Conservation (phyloP, 768 basidiomycete genomes). For the Boletellus emodensis region DNA sequence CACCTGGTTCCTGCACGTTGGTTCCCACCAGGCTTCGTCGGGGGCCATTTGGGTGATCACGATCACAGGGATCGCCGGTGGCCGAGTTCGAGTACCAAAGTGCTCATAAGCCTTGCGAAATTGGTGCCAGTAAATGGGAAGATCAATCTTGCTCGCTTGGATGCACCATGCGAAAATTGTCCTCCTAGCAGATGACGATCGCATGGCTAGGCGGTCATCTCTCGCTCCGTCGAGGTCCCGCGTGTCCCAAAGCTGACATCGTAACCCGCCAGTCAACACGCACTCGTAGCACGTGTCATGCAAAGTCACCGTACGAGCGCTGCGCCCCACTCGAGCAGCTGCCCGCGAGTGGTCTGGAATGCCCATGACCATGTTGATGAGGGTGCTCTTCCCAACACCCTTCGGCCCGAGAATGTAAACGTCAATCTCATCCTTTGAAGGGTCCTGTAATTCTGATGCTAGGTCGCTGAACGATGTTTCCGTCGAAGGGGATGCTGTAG, state of each 20-base stretch:
- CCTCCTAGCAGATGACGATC: not conserved
- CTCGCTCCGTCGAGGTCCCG: not conserved
- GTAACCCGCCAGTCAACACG: not conserved
- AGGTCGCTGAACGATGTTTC: no score
- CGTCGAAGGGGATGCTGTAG: no score
- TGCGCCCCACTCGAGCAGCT: not conserved
- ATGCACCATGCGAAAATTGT: not conserved
- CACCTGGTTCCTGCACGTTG: not conserved
- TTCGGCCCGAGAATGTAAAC: not conserved
- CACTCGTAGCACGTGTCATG: not conserved
- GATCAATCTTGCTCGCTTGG: not conserved
- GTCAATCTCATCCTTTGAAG: not conserved
- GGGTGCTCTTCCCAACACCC: slow-evolving; percentile 1
- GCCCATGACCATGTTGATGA: not conserved
- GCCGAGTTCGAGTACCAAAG: no score
- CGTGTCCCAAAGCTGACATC: not conserved
- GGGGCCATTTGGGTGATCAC: not conserved
- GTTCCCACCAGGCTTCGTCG: not conserved
- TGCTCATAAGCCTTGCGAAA: not conserved
- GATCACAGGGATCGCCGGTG: not conserved
- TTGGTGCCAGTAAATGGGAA: not conserved
- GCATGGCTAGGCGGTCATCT: not conserved
- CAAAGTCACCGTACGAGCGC: not conserved
- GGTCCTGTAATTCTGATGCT: no score
- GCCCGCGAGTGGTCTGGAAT: not conserved